Percentiles rank a stretch among this genome's conserved stretches.
These are phyloP conservation scores for Cystoderma amianthinum DNA, from an alignment of 768 basidiomycete species.

Conservation along the genomic window DNA sequence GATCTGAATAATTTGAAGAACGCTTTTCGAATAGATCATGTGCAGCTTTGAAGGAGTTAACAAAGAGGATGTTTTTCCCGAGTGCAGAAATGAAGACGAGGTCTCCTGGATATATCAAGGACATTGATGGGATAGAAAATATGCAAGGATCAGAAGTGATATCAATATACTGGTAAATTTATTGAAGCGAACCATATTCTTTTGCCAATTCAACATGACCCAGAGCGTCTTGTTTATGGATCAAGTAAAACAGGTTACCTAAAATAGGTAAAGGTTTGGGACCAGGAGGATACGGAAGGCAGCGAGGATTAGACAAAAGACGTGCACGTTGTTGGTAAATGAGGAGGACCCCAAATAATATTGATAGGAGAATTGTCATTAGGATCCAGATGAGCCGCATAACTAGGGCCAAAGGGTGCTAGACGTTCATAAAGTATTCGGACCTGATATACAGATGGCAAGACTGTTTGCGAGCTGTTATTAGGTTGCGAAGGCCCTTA, in stretches of 20 bases:
- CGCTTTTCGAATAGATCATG: constrained; percentile 52
- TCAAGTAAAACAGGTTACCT: constrained; percentile 45
- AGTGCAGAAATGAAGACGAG: constrained; percentile 46
- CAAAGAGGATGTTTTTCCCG: constrained; percentile 31
- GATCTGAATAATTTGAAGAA: constrained; percentile 50
- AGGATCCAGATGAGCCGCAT: no score
- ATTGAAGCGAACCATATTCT: constrained; percentile 26
- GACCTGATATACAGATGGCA: no score
- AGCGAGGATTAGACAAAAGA: background rate
- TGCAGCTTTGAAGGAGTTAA: constrained; percentile 36
- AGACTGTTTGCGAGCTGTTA: no score
- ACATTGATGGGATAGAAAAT: no score
- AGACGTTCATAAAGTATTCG: no score
- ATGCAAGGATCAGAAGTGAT: no score
- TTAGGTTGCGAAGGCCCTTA: no score
- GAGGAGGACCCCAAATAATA: no score
- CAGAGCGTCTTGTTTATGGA: constrained; percentile 26
- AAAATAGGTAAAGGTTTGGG: constrained; percentile 45
- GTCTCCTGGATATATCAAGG: constrained; percentile 36
- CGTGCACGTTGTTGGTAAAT: no score
- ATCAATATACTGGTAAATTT: no score
- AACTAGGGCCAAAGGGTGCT: no score
- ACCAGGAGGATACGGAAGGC: constrained; percentile 44
- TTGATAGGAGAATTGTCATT: no score
- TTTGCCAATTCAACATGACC: constrained; percentile 33